phyloP scores from a whole-genome alignment of 345 rosid species.

The Camelina neglecta region DNA sequence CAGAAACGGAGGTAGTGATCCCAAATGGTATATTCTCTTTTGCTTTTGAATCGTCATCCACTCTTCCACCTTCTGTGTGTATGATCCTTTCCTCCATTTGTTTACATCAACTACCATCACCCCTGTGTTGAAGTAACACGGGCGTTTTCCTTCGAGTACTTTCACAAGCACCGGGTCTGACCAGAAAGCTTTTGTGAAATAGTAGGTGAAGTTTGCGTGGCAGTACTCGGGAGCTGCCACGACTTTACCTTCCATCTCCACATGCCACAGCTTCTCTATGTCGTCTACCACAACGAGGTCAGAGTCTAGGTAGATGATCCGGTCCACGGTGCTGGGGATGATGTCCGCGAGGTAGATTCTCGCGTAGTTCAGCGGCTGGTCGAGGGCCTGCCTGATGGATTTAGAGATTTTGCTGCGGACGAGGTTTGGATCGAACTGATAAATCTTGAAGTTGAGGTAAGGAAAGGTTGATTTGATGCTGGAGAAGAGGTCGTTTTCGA shows the following conservation, averaged over 20 bases:
- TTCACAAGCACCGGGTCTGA: slow-evolving; percentile 47
- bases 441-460: slow-evolving; percentile 59
- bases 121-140: slow-evolving; percentile 76
- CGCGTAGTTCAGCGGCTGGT: slow-evolving; percentile 70
- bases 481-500: slow-evolving; percentile 48
- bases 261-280: slow-evolving; percentile 57
- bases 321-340: slow-evolving; percentile 44
- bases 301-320: slow-evolving; percentile 67
- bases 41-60: slow-evolving; percentile 67
- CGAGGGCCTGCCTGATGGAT: slow-evolving; percentile 64
- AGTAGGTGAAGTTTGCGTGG: slow-evolving; percentile 59
- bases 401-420: slow-evolving; percentile 63
- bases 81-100: slow-evolving; percentile 62
- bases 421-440: slow-evolving; percentile 55
- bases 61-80: slow-evolving; percentile 55
- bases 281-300: slow-evolving; percentile 74
- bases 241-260: slow-evolving; percentile 56
- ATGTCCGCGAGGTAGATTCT: slow-evolving; percentile 71
- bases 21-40: slow-evolving; percentile 66
- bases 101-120: slow-evolving; percentile 69
- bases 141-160: slow-evolving; percentile 56
- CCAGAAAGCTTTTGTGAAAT: slow-evolving; percentile 64
- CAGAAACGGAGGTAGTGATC: slow-evolving; percentile 69
- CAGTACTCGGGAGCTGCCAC: slow-evolving; percentile 77
- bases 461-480: slow-evolving; percentile 64